phyloP scores from a whole-genome alignment of 2,329 filamentous ascomycete genomes.

The Exophiala sideris region DNA sequence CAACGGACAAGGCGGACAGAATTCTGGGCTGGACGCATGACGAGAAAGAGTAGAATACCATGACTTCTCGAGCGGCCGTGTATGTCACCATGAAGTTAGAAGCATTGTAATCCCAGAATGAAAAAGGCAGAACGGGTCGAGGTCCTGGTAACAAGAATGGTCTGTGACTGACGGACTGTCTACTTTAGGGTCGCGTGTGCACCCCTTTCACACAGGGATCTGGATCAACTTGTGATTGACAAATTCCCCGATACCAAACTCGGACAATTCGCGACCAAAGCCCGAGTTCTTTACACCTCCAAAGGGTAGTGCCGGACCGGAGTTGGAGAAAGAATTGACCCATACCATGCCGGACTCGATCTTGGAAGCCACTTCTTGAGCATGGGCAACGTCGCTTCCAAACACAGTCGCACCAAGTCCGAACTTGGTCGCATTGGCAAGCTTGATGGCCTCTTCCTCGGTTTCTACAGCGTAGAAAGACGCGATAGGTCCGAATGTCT shows the following conservation, averaged over 20 bases:
- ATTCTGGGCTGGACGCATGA: constrained; percentile 1
- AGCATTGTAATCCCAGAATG: too few species aligned
- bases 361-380: constrained; percentile 52
- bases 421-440: constrained; percentile 58
- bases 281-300: constrained; percentile 20
- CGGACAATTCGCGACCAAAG: constrained; percentile 12
- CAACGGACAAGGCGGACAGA: not conserved
- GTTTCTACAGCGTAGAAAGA: constrained; percentile 62
- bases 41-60: constrained; percentile 11
- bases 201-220: not conserved
- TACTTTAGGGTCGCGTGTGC: too few species aligned
- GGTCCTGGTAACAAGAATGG: too few species aligned
- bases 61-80: too few species aligned
- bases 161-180: too few species aligned
- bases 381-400: constrained; percentile 62
- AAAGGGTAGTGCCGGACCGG: constrained; percentile 12
- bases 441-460: constrained; percentile 59
- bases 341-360: constrained; percentile 18
- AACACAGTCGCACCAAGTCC: constrained; percentile 34
- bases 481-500: constrained; percentile 74
- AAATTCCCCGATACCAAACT: constrained; percentile 1
- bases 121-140: too few species aligned
- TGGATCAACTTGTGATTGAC: constrained; percentile 2
- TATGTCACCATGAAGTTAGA: too few species aligned
- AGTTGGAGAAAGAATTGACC: constrained; percentile 10